Base-by-base conservation (phyloP, 1,284 basidiomycete species). In the Cryptococcus jaspeensis region DNA sequence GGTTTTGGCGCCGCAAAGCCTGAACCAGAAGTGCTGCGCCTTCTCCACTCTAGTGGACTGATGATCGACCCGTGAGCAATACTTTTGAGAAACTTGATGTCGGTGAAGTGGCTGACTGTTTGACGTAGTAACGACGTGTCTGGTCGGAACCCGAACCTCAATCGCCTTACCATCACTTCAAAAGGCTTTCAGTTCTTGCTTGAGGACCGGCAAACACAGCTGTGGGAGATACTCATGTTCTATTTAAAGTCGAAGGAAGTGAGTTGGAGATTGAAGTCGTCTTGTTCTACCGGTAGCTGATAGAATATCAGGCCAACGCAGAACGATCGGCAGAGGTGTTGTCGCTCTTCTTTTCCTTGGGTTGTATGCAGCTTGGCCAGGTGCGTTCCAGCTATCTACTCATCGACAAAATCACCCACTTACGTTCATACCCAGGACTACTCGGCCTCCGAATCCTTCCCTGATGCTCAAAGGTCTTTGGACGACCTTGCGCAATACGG, bases 181-280 rank as follows among this genome's bases (percentile, higher is more conserved):
- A 83, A 87, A 42, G 96, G 96, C 11, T 99, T 99, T 74, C 95
- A 98, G 71, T 99, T 99, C 73, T 83, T 99, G 52, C 83, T 99
- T 22, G 89, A 97, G 73, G 88, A 95, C 43, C 89, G 96, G n/a
- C 92, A 97, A 71, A 90, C 89, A 18, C 96, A 99, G 74, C 80
- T 99, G n/a, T 99, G 96, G 96, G 90, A 92, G 72, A 81, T 99
- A 41, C 80, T 99, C 53, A 82, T 98, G 42, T 90, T 93, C 67
- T 99, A 98, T 75, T 64, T 78, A 8, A 60, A 59, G 9, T 58
- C 63, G 12, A 69, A 70, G 51, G 71, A 74, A 58, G 74, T 75
- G 20, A 55, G 72, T 56, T 12, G 6, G 3, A 38, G 25, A 59
- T 44, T 45, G 18, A 43, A 44, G 32, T 52, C 55, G n/a, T n/a